Evolutionary conservation across 441 rosid species (phyloP).

Genomic region (Euphorbia schlechtendalii): DNA sequence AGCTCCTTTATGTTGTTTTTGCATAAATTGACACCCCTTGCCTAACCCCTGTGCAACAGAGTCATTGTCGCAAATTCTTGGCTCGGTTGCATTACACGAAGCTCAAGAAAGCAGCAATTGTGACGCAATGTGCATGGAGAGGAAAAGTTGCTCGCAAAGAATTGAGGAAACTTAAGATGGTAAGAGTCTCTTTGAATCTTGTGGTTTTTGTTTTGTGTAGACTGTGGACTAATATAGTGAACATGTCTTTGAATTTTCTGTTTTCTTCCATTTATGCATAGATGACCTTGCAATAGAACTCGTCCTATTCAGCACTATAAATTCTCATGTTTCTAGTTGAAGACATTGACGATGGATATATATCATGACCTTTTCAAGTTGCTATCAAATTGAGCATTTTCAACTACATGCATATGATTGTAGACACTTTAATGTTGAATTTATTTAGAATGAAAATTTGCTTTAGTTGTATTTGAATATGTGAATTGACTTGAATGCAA

Average conservation of each 20-base stretch:
- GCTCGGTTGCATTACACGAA: constrained; percentile 46
- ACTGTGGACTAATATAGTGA: neutral
- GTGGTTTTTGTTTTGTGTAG: neutral
- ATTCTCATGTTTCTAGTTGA: neutral
- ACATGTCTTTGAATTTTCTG: neutral
- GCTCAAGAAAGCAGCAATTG: constrained; percentile 72
- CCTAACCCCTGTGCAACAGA: constrained; percentile 39
- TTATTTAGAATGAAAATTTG: neutral
- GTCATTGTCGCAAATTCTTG: constrained; percentile 74
- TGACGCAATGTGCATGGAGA: constrained; percentile 96
- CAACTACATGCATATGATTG: neutral
- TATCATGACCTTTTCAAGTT: neutral
- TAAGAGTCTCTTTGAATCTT: constrained; percentile 22
- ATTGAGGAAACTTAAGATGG: constrained; percentile 90
- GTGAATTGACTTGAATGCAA: neutral
- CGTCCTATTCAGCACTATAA: neutral
- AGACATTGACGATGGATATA: neutral
- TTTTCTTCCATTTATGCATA: neutral
- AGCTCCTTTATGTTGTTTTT: too few species aligned
- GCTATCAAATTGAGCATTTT: neutral
- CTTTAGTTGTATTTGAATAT: neutral
- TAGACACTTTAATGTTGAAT: neutral
- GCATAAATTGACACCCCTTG: too few species aligned
- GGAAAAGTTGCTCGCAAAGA: constrained; percentile 81
- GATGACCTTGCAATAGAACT: neutral